Conservation (phyloP, 495 filamentous ascomycete species). For the Cryomyces minteri region DNA sequence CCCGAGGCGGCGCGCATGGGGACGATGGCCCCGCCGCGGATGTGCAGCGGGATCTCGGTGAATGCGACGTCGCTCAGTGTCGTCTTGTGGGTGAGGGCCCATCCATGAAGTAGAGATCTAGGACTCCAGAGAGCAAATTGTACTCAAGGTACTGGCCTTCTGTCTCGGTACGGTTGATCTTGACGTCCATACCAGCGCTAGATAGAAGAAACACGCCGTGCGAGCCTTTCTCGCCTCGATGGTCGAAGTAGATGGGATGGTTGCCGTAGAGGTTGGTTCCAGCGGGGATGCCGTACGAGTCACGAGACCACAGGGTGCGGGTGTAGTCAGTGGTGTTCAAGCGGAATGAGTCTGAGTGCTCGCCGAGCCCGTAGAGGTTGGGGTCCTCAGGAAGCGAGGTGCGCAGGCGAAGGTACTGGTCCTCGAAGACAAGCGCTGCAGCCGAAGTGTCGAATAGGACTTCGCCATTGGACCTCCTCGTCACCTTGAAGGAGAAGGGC, state of each 20-base stretch:
- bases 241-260: constrained; percentile 75
- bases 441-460: constrained; percentile 66
- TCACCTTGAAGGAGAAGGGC: constrained; percentile 66
- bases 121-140: constrained; percentile 59
- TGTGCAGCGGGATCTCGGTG: constrained; percentile 54
- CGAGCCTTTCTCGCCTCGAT: constrained; percentile 41
- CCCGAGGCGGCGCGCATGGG: constrained; percentile 41
- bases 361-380: constrained; percentile 64
- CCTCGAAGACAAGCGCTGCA: constrained; percentile 55
- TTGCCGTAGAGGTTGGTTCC: constrained; percentile 67
- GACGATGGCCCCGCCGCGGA: constrained; percentile 51
- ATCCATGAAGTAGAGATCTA: constrained; percentile 74
- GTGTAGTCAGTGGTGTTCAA: constrained; percentile 58
- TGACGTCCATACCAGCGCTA: constrained; percentile 77
- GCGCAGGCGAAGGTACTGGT: constrained; percentile 54
- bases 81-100: constrained; percentile 43
- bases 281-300: constrained; percentile 45
- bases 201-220: constrained; percentile 75
- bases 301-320: constrained; percentile 65
- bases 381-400: constrained; percentile 49
- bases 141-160: constrained; percentile 66
- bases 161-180: constrained; percentile 44
- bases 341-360: constrained; percentile 56
- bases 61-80: constrained; percentile 34
- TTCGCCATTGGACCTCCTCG: constrained; percentile 39